phyloP scores from a whole-genome alignment of 2,329 filamentous ascomycete genomes.

The Pestalotiopsis sp. region DNA sequence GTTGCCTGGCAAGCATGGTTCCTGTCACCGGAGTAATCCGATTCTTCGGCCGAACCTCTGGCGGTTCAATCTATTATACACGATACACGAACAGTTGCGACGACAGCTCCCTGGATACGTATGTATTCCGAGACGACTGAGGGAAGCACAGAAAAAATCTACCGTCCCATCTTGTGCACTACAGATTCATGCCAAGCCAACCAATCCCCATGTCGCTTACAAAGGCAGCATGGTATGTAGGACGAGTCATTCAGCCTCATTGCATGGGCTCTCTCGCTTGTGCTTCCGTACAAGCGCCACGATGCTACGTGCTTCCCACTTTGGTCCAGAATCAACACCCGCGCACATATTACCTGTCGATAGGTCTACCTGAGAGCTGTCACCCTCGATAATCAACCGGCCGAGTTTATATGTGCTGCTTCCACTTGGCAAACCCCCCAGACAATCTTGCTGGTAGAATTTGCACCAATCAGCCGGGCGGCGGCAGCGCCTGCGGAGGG shows the following conservation, averaged over 20 bases:
- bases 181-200: background rate
- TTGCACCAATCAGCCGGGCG: background rate
- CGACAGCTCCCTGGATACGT: background rate
- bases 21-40: background rate
- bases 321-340: background rate
- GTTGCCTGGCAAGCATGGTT: background rate
- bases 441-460: background rate
- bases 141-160: background rate
- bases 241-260: constrained; percentile 11
- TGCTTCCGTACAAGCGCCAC: background rate
- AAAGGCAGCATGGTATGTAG: background rate
- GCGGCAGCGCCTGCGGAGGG: background rate
- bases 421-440: background rate
- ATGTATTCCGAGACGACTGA: background rate
- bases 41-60: background rate
- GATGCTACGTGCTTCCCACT: background rate
- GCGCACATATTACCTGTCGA: background rate
- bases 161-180: background rate
- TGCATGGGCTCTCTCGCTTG: background rate
- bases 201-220: constrained; percentile 2
- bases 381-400: background rate
- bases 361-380: background rate
- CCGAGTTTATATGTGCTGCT: background rate
- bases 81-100: background rate
- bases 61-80: background rate